Evolutionary conservation across 2,329 filamentous ascomycete genomes (phyloP).

Genomic region (Davidsoniella virescens): DNA sequence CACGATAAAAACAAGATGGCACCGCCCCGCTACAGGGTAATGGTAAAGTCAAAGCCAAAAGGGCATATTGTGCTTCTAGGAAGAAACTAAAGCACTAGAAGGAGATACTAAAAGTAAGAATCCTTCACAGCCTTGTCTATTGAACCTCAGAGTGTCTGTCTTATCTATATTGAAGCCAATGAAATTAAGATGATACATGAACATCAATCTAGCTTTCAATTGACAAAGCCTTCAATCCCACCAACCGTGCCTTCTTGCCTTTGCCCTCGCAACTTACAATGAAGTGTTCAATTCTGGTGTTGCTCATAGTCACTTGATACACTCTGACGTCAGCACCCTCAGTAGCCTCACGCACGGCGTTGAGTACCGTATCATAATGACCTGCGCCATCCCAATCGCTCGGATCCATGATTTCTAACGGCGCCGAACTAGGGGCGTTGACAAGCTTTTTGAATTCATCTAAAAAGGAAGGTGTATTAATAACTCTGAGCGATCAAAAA

Average conservation of each 20-base stretch:
- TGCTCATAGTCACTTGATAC: conserved; percentile 44
- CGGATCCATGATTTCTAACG: conserved; percentile 49
- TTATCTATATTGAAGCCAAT: no score
- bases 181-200: no score
- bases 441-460: conserved; percentile 57
- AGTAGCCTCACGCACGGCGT: conserved; percentile 49
- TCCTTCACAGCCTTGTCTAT: no score
- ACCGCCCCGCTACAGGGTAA: no score
- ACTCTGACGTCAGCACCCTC: conserved; percentile 55
- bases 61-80: no score
- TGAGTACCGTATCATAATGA: conserved; percentile 51
- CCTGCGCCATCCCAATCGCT: conserved; percentile 58
- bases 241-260: conserved; percentile 40
- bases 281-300: conserved; percentile 60
- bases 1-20: no score
- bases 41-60: no score
- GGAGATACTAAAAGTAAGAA: no score
- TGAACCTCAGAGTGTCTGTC: no score
- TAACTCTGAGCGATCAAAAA: no score
- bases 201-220: conserved; percentile 36
- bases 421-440: conserved; percentile 31
- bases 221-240: conserved; percentile 64
- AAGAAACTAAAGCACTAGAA: no score
- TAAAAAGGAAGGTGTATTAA: conserved; percentile 20
- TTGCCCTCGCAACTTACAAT: conserved; percentile 48